Evolutionary conservation across 768 basidiomycete species (phyloP).

Genomic region (Naganishia vishniacii): DNA sequence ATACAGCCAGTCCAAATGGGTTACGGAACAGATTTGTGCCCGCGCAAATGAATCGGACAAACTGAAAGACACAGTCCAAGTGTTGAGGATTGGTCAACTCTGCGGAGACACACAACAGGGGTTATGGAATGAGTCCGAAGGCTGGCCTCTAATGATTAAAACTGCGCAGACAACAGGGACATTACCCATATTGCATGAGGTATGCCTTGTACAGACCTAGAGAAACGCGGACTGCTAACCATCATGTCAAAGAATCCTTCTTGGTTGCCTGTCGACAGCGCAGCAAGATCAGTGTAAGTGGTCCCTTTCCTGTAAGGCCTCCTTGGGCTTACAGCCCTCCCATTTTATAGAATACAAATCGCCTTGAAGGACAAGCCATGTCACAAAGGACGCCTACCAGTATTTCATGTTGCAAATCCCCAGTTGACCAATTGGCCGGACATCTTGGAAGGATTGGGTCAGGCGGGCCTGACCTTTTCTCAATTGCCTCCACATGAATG

Average conservation of each 20-base stretch:
- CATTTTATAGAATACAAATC: conserved; percentile 48
- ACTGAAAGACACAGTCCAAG: conserved; percentile 29
- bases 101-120: conserved; percentile 44
- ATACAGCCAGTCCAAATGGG: conserved; percentile 48
- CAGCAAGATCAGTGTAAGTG: conserved; percentile 52
- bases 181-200: conserved; percentile 40
- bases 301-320: not conserved
- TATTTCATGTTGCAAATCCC: conserved; percentile 51
- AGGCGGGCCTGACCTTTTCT: conserved; percentile 51
- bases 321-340: not conserved
- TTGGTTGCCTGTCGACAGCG: conserved; percentile 58
- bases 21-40: conserved; percentile 41
- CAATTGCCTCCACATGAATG: conserved; percentile 45
- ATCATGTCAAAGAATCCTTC: conserved; percentile 52
- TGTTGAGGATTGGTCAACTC: conserved; percentile 44
- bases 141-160: conserved; percentile 46
- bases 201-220: conserved; percentile 18
- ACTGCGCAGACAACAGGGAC: conserved; percentile 37
- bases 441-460: conserved; percentile 50
- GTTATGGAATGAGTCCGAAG: conserved; percentile 48
- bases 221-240: not conserved
- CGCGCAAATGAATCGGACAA: conserved; percentile 25
- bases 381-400: conserved; percentile 24
- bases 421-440: conserved; percentile 48
- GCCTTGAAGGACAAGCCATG: conserved; percentile 31